phyloP scores from a whole-genome alignment of 75 land plant species.

The Selaginella tamariscina region DNA sequence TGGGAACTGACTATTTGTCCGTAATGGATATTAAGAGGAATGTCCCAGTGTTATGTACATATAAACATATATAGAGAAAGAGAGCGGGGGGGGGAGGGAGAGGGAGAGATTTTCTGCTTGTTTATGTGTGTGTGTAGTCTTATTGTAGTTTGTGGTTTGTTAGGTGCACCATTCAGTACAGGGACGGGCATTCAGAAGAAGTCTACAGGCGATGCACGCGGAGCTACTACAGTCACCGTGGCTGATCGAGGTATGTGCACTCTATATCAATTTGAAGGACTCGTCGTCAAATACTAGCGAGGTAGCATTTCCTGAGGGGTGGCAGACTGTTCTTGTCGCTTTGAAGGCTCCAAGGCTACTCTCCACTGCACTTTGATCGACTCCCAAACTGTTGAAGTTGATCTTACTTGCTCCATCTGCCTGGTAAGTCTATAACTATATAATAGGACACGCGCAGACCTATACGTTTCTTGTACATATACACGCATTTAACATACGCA shows the following conservation, averaged over 20 bases:
- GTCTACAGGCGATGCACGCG: not conserved
- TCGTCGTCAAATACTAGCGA: not conserved
- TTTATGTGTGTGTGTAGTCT: not conserved
- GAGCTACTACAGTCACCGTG: constrained; percentile 6
- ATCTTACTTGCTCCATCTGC: constrained; percentile 9
- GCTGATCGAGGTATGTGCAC: constrained; percentile 9
- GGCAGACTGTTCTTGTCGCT: not conserved
- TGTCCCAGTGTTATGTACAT: too few species aligned
- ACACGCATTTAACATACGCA: not conserved
- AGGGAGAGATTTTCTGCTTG: too few species aligned
- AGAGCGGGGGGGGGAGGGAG: too few species aligned
- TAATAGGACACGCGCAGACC: too few species aligned
- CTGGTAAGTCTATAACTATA: constrained; percentile 9
- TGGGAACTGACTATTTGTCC: too few species aligned
- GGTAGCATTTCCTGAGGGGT: constrained; percentile 5
- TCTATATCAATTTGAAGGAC: constrained; percentile 3
- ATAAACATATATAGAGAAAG: too few species aligned
- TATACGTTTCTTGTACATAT: not conserved
- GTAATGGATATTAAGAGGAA: too few species aligned
- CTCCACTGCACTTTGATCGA: not conserved
- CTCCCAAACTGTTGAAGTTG: not conserved
- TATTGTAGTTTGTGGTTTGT: not conserved
- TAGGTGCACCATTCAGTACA: not conserved
- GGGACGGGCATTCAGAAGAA: not conserved
- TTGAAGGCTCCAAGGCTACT: not conserved